Conservation (phyloP, 371 early-diverging fungal species). For the Synchytrium microbalum region DNA sequence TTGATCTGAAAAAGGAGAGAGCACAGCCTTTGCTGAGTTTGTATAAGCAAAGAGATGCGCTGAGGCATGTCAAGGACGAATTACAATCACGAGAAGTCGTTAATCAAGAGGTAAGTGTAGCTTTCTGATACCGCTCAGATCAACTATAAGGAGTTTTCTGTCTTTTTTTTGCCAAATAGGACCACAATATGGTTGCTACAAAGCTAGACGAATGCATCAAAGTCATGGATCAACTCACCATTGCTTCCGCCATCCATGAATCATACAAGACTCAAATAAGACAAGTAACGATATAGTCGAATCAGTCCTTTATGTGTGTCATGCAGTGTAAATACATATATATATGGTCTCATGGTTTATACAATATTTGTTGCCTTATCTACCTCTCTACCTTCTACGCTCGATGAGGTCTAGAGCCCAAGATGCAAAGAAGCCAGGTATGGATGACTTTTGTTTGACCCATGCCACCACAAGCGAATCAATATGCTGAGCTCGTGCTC, state of each 20-base stretch:
- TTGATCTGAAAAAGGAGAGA: background rate
- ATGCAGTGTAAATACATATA: background rate
- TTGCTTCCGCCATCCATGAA: background rate
- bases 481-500: background rate
- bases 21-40: background rate
- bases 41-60: background rate
- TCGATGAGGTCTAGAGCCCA: background rate
- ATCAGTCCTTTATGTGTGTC: background rate
- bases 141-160: background rate
- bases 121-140: background rate
- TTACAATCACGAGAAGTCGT: background rate
- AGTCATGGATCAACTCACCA: background rate
- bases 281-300: background rate
- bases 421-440: background rate
- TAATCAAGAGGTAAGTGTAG: background rate
- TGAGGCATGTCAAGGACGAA: background rate
- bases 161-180: too few species aligned
- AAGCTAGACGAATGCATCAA: background rate
- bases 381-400: background rate
- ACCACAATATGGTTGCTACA: too few species aligned
- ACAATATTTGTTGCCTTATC: background rate
- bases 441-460: background rate
- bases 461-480: background rate
- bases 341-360: background rate
- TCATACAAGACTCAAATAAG: background rate